Conservation (phyloP, 2,329 filamentous ascomycete species). For the Apiospora phragmitis region DNA sequence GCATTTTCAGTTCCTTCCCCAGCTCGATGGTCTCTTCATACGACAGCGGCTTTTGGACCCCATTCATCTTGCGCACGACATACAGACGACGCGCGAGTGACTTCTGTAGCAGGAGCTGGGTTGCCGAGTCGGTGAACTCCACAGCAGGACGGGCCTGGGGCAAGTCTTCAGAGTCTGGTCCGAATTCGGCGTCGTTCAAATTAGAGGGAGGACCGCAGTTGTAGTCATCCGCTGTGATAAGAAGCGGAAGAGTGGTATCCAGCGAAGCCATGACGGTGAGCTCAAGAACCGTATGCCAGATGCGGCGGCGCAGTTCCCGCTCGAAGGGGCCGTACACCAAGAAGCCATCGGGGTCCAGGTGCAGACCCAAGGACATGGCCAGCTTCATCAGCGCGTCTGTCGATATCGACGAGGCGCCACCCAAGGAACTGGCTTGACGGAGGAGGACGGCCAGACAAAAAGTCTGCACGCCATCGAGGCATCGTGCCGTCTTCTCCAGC, state of each 20-base stretch:
- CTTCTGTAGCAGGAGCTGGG: constrained; percentile 23
- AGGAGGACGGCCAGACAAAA: constrained; percentile 26
- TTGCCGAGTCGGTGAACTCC: constrained; percentile 21
- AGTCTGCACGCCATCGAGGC: constrained; percentile 27
- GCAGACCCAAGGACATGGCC: constrained; percentile 31
- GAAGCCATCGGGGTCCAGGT: constrained; percentile 27
- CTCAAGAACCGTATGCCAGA: constrained; percentile 32
- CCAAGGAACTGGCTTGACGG: constrained; percentile 24
- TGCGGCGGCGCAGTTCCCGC: constrained; percentile 27
- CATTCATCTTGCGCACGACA: constrained; percentile 24
- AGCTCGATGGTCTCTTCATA: constrained; percentile 21
- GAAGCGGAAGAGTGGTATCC: constrained; percentile 24
- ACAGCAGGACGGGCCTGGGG: not conserved
- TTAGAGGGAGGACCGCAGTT: constrained; percentile 21
- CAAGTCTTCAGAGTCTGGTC: not conserved
- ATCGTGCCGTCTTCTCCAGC: constrained; percentile 24
- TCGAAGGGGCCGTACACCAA: constrained; percentile 22
- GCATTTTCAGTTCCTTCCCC: constrained; percentile 18
- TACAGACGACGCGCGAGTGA: constrained; percentile 23
- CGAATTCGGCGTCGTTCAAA: constrained; percentile 21
- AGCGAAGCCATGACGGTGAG: constrained; percentile 23
- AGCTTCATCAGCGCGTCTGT: constrained; percentile 30
- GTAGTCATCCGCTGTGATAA: constrained; percentile 19
- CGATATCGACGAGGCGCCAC: constrained; percentile 26
- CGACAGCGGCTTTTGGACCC: constrained; percentile 6